phyloP scores from a whole-genome alignment of 768 basidiomycete species.

The Lentinula lateritia region DNA sequence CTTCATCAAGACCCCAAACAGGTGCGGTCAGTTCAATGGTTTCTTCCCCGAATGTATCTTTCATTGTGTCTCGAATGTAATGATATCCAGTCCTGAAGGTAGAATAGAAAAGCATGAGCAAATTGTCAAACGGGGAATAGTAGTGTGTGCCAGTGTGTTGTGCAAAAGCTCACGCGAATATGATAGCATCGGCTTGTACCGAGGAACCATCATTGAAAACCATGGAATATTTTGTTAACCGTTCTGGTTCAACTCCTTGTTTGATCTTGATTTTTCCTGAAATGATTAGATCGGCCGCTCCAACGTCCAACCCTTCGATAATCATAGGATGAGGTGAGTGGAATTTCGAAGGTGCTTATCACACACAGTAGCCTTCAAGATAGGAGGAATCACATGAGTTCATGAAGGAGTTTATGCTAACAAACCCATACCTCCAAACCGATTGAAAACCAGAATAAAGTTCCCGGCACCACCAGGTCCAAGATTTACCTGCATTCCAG shows the following conservation, averaged over 20 bases:
- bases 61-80: slow-evolving; percentile 22
- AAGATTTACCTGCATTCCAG: slow-evolving; percentile 29
- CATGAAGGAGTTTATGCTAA: neutral
- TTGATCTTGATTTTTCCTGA: slow-evolving; percentile 55
- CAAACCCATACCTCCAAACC: slow-evolving; percentile 24
- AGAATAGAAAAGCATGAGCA: neutral
- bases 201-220: slow-evolving; percentile 33
- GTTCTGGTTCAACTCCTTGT: slow-evolving; percentile 38
- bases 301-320: slow-evolving; percentile 33
- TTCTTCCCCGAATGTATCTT: slow-evolving; percentile 28
- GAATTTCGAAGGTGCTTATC: neutral
- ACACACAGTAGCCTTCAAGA: slow-evolving; percentile 7
- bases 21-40: slow-evolving; percentile 22
- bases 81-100: slow-evolving; percentile 25
- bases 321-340: neutral
- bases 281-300: slow-evolving; percentile 45
- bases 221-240: slow-evolving; percentile 27
- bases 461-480: slow-evolving; percentile 26
- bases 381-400: neutral
- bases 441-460: slow-evolving; percentile 21
- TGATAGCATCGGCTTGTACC: slow-evolving; percentile 36
- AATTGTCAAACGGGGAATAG: neutral
- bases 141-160: too few species aligned
- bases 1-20: slow-evolving; percentile 36
- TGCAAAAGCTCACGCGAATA: slow-evolving; percentile 31